Evolutionary conservation across 1,139 yeast genomes (phyloP), one percentile per base, ranked within the genome.

Genomic region (Pichia sp.): DNA sequence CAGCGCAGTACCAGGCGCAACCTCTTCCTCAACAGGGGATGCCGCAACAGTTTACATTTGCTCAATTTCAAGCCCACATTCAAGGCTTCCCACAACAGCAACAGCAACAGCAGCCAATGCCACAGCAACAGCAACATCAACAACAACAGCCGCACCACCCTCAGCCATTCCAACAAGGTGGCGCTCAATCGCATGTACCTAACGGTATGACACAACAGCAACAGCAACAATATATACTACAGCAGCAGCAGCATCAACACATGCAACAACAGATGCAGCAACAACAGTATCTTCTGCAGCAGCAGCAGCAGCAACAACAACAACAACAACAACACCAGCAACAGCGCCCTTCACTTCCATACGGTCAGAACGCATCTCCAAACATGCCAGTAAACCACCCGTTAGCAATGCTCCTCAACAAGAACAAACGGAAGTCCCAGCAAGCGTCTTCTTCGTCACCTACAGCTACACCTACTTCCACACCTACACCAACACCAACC

Each of bases 271-370:
- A 24, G 9, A 34, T 25, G 29, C 42, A 41, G 32, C 45, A 39
- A 15, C 46, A 31, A 20, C 38, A 32, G n/a, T 45, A 40, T 24
- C 48, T 48, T 26, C 48, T 33, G 20, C 47, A 32, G 17, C 49
- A 42, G 26, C 42, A 41, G 8, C 41, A 21, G 23, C 29, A 24
- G 11, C 36, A 33, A 27, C 44, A 44, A 20, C 45, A 28, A 20
- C 44, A 31, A 16, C 46, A 33, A 32, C 50, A 44, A 31, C 50
- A 28, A 33, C 52, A 46, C 29, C 51, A 36, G 16, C 32, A 18
- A 14, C 18, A 22, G 3, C 30, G 6, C 9, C 22, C 15, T 5
- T 27, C 13, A 16, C 29, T 30, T n/a, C n/a, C n/a, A n/a, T n/a
- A n/a, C n/a, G n/a, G n/a, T n/a, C n/a, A n/a, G n/a, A n/a, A n/a